Conservation (phyloP, 805 yeast genomes). For the Blastobotrys parvus region DNA sequence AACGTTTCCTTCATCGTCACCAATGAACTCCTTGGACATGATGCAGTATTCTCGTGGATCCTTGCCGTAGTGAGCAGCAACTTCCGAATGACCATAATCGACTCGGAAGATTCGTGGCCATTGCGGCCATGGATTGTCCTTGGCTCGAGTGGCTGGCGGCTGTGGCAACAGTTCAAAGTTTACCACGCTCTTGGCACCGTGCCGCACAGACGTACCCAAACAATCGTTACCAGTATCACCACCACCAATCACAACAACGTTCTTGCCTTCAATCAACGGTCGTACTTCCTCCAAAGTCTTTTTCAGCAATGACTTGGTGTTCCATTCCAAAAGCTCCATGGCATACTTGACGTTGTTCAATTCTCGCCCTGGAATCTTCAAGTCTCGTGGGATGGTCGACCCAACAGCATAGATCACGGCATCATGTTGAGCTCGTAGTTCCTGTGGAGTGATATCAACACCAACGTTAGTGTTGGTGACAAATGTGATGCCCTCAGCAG, state of each 20-base stretch:
- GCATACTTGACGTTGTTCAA: slow-evolving; percentile 87
- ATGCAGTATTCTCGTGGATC: slow-evolving; percentile 97
- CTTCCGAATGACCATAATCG: slow-evolving; percentile 96
- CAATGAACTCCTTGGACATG: slow-evolving; percentile 89
- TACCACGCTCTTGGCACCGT: slow-evolving; percentile 88
- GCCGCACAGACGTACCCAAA: slow-evolving; percentile 94
- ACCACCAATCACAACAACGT: slow-evolving; percentile 96
- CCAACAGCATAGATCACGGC: slow-evolving; percentile 92
- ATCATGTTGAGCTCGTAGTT: slow-evolving; percentile 55
- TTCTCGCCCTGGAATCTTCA: slow-evolving; percentile 89
- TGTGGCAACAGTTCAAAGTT: slow-evolving; percentile 92
- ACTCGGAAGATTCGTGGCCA: slow-evolving; percentile 98
- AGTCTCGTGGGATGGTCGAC: slow-evolving; percentile 92
- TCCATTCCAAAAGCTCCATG: slow-evolving; percentile 80
- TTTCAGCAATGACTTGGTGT: slow-evolving; percentile 83
- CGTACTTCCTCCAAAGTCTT: slow-evolving; percentile 72
- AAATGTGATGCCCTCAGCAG: slow-evolving; percentile 82
- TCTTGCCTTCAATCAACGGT: slow-evolving; percentile 66
- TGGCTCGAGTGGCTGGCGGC: slow-evolving; percentile 78
- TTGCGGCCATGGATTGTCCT: slow-evolving; percentile 99
- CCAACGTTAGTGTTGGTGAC: slow-evolving; percentile 75
- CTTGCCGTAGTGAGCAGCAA: slow-evolving; percentile 86
- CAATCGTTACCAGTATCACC: slow-evolving; percentile 99
- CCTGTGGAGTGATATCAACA: slow-evolving; percentile 66
- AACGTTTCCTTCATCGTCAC: slow-evolving; percentile 90